These are phyloP conservation scores for Beauveria varroae DNA, from an alignment of 2,329 filamentous ascomycete species.

Conservation along the genomic window DNA sequence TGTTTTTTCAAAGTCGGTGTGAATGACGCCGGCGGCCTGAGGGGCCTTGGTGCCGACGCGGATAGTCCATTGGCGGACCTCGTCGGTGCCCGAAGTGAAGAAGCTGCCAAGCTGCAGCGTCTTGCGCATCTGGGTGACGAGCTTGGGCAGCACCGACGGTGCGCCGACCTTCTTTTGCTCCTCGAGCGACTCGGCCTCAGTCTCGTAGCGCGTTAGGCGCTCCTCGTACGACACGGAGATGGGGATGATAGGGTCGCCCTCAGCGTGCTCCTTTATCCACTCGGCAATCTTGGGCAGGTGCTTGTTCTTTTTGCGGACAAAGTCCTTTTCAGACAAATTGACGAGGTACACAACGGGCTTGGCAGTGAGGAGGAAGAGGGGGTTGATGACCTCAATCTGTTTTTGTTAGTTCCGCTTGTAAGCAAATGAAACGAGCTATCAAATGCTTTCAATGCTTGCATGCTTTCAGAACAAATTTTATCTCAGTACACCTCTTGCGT, in stretches of 20 bases:
- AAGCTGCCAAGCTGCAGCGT: conserved; percentile 85
- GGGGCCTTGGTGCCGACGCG: conserved; percentile 95
- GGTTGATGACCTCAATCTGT: conserved; percentile 96
- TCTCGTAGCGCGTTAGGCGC: conserved; percentile 72
- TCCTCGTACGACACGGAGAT: conserved; percentile 92
- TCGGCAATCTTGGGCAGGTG: conserved; percentile 86
- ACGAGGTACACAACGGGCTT: conserved; percentile 97
- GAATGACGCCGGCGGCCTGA: conserved; percentile 93
- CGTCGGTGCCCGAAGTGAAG: conserved; percentile 93
- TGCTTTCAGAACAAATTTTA: conserved; percentile 63
- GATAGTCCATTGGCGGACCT: conserved; percentile 98
- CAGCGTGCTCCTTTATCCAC: conserved; percentile 88
- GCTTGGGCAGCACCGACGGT: conserved; percentile 85
- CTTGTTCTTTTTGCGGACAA: conserved; percentile 99
- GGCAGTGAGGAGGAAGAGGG: conserved; percentile 86
- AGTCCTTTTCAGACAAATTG: conserved; percentile 96
- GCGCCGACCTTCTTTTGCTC: conserved; percentile 85
- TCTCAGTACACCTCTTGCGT: conserved; percentile 82
- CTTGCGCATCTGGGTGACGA: conserved; percentile 89
- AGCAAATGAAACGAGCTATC: background rate
- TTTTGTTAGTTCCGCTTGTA: conserved; percentile 2
- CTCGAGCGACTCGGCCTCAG: conserved; percentile 67
- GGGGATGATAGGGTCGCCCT: conserved; percentile 84
- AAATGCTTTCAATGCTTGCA: conserved; percentile 12
- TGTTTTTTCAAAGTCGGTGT: conserved; percentile 98